Base-by-base conservation (phyloP, 108 stramenopile species). In the Skeletonema costatum region DNA sequence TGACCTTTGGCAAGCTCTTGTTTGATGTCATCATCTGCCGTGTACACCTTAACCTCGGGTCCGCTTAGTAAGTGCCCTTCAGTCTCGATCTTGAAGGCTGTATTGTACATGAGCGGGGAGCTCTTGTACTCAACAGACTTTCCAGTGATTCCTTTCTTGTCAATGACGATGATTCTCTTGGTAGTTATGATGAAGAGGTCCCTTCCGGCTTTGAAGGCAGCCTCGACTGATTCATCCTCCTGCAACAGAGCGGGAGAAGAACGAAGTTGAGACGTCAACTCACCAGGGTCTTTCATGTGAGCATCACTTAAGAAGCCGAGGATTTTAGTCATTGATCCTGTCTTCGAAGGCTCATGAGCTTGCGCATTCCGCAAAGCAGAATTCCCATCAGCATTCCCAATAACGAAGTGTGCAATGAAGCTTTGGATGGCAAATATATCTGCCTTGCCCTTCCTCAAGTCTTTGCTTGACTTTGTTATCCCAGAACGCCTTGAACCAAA, bases 121-220 rank as follows among this genome's bases (percentile, higher is more conserved):
- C 80, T 80, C 46, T 72, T 78, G 76, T 92, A 92, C 35, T 87
- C 86, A 19, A 92, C 82, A 30, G 68, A 72, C 58, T 85, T 88
- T 14, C 91, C 91, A 10, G 80, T 71, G 11, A 92, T 73, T 9
- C 89, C 89, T 62, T 92, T 86, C 25, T 78, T 81, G 65, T 92
- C 91, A 38, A 92, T 71, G 25, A 71, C 66, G 13, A 92, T 76
- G 12, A 92, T 75, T 2, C 89, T 66, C 25, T 82, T 82, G 17
- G 81, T 87, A 1, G 91, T 83, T 44, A 89, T 78, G 42, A 89
- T 53, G 58, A 77, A 85, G 29, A 83, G 39, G 61, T 89, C 90
- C 14, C 89, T 81, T 3, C 88, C 91, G 53, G 66, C 66, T 59
- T 82, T 78, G 64, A 84, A 92, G 2, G 84, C 87, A 21, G 74